A percentile compares a stretch with the other conserved stretches of the same genome.
Conservation (phyloP, 192 early-diverging fungal genomes). For the Umbelopsis vinacea region DNA sequence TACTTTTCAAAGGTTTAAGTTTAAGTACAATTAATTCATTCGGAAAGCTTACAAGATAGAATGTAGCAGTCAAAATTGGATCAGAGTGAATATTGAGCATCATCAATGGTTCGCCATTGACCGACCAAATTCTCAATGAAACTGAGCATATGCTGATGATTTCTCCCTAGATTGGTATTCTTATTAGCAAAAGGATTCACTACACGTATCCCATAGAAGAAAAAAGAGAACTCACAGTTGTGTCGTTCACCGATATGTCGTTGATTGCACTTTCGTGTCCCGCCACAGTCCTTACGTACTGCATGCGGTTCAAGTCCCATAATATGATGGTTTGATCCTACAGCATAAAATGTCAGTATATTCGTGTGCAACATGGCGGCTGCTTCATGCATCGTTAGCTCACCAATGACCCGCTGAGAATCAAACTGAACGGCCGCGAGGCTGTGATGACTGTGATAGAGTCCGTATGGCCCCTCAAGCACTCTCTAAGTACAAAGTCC, state of each 20-base stretch:
- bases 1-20: background rate
- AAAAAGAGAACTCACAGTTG: slow-evolving; percentile 45
- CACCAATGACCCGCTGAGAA: slow-evolving; percentile 61
- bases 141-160: slow-evolving; percentile 65
- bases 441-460: slow-evolving; percentile 52
- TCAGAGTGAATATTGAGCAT: slow-evolving; percentile 51
- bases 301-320: slow-evolving; percentile 69
- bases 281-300: slow-evolving; percentile 60
- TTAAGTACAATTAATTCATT: background rate
- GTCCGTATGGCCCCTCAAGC: slow-evolving; percentile 62
- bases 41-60: slow-evolving; percentile 48
- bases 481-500: slow-evolving; percentile 55
- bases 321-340: slow-evolving; percentile 66
- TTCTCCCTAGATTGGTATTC: slow-evolving; percentile 48
- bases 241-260: slow-evolving; percentile 59
- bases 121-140: slow-evolving; percentile 60
- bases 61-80: slow-evolving; percentile 55
- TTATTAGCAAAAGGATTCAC: background rate
- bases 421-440: slow-evolving; percentile 62
- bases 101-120: slow-evolving; percentile 67
- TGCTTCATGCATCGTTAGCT: background rate
- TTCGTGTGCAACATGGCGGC: background rate
- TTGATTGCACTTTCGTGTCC: slow-evolving; percentile 58
- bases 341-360: background rate
- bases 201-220: too few relatives aligned